Evolutionary conservation across 345 rosid genomes (phyloP), one percentile per base, ranked within the genome.

Genomic region (Camelina hispida): DNA sequence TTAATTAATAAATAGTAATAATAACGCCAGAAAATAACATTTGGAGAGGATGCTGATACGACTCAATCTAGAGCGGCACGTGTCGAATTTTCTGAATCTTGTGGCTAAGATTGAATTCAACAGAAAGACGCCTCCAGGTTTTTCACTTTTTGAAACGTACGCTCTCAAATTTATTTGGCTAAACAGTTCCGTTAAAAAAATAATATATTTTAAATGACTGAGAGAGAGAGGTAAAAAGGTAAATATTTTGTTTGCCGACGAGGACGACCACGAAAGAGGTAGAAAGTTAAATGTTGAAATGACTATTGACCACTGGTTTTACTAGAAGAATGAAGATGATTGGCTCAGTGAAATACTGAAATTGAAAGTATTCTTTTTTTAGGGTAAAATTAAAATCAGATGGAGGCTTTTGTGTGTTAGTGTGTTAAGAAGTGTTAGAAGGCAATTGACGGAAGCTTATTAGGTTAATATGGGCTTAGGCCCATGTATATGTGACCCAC

Each of bases 71-170:
- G 32, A 15, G 6, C 9, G 69, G 69, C 79, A 6, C 79, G 79
- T 76, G 79, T 77, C 9, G 0, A 6, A 6, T 2, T 46, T 15
- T 1, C 0, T 46, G 5, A 16, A 77, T 77, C 80, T 7, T 77
- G 66, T 68, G 80, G 80, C 63, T 61, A 8, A 16, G 8, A 76
- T 14, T 53, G 69, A 43, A 16, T 40, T 61, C 40, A 52, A 51
- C 55, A 34, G 10, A 48, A 28, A 68, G 35, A 69, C 52, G 52
- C 38, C 14, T 40, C 37, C 22, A 34, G 71, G 43, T 35, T 50
- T 54, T 73, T 15, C 5, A 42, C 62, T 20, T 58, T 18, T 18
- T 40, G 1, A 34, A 57, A 56, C 65, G 72, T 46, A 44, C 47
- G 42, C 11, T 44, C 16, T 55, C 6, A 56, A 57, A 58, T 18